These are phyloP conservation scores for Glebionis coronaria DNA, from an alignment of 129 eudicot genomes.

Conservation along the genomic window DNA sequence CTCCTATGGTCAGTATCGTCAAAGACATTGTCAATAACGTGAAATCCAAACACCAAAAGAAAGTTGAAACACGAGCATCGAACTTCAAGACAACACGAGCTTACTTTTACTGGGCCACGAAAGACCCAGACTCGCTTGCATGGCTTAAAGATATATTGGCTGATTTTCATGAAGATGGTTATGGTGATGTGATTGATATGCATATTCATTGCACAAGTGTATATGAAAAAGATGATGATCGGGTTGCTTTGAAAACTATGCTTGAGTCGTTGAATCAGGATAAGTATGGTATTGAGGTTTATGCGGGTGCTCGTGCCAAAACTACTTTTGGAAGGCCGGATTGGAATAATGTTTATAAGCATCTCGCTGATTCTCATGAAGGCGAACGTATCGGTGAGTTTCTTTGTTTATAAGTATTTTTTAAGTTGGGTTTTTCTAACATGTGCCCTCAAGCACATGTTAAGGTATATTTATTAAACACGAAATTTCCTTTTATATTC, in stretches of 20 bases:
- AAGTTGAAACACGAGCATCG: background rate
- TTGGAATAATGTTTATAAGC: background rate
- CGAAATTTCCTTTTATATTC: no score
- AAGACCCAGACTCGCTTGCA: constrained; percentile 56
- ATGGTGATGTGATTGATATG: constrained; percentile 11
- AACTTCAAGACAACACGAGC: constrained; percentile 30
- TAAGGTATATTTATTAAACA: no score
- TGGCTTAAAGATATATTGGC: constrained; percentile 60
- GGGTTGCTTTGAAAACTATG: constrained; percentile 1
- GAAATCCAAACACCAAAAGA: constrained; percentile 19
- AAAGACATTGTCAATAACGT: constrained; percentile 53
- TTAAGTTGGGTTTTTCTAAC: no score
- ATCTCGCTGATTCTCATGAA: background rate
- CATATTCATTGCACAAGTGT: constrained; percentile 18
- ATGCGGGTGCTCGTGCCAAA: background rate
- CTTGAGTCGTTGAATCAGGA: background rate
- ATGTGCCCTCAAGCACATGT: no score
- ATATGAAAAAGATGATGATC: constrained; percentile 10
- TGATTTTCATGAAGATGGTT: constrained; percentile 27
- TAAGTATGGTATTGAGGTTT: constrained; percentile 2
- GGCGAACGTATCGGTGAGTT: constrained; percentile 1
- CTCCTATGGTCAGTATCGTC: constrained; percentile 55
- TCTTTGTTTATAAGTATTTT: background rate
- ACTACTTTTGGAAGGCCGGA: constrained; percentile 11
- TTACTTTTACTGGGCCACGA: constrained; percentile 57